A percentile compares a stretch with the other conserved stretches of the same genome.
Conservation (phyloP, 192 early-diverging fungal species). For the Gamsiella multidivaricata region DNA sequence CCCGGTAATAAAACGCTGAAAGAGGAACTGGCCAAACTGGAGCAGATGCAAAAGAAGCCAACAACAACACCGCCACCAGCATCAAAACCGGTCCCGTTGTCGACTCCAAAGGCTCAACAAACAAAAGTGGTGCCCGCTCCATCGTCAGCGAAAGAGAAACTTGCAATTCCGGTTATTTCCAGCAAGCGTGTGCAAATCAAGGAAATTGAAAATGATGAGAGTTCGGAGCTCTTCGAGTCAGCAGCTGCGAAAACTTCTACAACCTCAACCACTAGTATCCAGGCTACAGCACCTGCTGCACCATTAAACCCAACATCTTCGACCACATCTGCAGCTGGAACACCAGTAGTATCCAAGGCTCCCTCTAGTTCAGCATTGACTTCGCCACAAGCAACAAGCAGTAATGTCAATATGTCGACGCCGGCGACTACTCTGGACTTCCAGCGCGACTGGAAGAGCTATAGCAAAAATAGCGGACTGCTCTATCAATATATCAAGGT, state of each 20-base stretch:
- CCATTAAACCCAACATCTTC: neutral
- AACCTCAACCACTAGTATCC: neutral
- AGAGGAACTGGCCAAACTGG: slow-evolving; percentile 66
- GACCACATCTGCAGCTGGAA: too few relatives aligned
- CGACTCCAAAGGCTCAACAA: neutral
- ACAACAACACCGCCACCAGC: neutral
- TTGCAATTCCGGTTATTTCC: slow-evolving; percentile 16
- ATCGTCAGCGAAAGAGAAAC: neutral
- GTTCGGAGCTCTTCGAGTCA: slow-evolving; percentile 19
- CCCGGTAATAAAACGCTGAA: slow-evolving; percentile 72
- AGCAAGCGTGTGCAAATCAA: slow-evolving; percentile 66
- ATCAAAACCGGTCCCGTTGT: neutral
- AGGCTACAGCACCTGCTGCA: neutral
- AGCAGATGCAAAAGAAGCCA: neutral
- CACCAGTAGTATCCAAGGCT: too few relatives aligned
- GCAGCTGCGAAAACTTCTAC: slow-evolving; percentile 3
- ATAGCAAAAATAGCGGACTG: slow-evolving; percentile 56
- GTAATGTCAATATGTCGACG: slow-evolving; percentile 13
- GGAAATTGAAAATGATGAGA: slow-evolving; percentile 59
- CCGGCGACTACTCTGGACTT: slow-evolving; percentile 77
- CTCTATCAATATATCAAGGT: slow-evolving; percentile 75
- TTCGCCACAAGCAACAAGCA: neutral
- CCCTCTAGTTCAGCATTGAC: too few relatives aligned
- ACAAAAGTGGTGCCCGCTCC: neutral
- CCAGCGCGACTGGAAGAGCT: slow-evolving; percentile 77